phyloP scores from a whole-genome alignment of 139 green algal genomes.

The Tetradesmus lagerheimii region DNA sequence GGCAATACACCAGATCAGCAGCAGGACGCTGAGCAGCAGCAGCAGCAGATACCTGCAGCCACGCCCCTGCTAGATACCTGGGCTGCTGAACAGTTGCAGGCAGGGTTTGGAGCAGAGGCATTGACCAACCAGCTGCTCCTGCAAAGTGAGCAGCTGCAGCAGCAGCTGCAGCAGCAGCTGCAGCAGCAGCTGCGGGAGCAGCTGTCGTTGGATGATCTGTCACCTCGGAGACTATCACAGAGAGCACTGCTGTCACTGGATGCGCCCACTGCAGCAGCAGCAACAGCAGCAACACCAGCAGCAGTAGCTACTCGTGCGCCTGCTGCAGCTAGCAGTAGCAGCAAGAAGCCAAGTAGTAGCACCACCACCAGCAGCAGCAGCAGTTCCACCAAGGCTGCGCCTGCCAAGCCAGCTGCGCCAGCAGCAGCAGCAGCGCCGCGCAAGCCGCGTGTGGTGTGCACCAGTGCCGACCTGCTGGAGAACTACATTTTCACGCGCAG shows the following conservation, averaged over 20 bases:
- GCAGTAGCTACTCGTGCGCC: background rate
- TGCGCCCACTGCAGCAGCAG: background rate
- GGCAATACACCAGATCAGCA: background rate
- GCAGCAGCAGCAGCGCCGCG: background rate
- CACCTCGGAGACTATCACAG: background rate
- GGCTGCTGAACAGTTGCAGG: background rate
- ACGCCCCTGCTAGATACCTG: background rate
- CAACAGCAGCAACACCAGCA: constrained; percentile 1
- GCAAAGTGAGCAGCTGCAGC: background rate
- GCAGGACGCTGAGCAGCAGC: background rate
- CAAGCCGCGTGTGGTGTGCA: constrained; percentile 4
- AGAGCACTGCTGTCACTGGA: background rate
- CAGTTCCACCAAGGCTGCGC: background rate
- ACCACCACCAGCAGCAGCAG: constrained; percentile 6
- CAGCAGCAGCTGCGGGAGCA: constrained; percentile 10
- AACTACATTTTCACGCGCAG: constrained; percentile 30
- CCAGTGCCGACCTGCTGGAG: constrained; percentile 11
- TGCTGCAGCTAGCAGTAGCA: background rate
- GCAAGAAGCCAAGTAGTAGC: background rate
- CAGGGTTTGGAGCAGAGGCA: background rate
- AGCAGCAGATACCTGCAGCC: background rate
- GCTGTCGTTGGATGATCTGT: background rate
- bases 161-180: background rate
- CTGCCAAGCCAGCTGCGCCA: background rate
- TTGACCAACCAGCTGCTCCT: background rate